Conservation (phyloP, 768 basidiomycete species). For the Macrocybe gigantea region DNA sequence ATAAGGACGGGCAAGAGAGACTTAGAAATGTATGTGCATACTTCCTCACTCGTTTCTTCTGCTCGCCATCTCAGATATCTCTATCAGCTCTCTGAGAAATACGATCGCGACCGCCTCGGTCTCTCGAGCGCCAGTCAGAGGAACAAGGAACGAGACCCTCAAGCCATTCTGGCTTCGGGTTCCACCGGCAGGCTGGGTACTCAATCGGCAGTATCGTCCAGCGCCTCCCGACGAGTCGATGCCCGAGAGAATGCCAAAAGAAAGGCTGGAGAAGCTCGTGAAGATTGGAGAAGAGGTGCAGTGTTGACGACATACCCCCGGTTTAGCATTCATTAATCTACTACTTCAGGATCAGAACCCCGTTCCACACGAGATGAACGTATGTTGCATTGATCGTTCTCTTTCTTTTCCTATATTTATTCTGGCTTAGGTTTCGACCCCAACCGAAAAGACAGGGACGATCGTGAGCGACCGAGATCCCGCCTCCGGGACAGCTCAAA, state of each 20-base stretch:
- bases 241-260: conserved; percentile 56
- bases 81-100: conserved; percentile 76
- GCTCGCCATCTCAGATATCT: conserved; percentile 5
- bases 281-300: conserved; percentile 83
- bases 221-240: conserved; percentile 49
- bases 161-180: conserved; percentile 49
- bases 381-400: conserved; percentile 22
- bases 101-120: conserved; percentile 73
- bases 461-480: conserved; percentile 61
- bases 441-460: conserved; percentile 55
- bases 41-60: conserved; percentile 3
- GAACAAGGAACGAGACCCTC: conserved; percentile 62
- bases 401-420: conserved; percentile 1
- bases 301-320: conserved; percentile 11
- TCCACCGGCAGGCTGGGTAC: conserved; percentile 35
- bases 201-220: conserved; percentile 26
- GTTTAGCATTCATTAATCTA: conserved; percentile 4
- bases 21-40: conserved; percentile 58
- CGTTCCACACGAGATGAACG: conserved; percentile 58
- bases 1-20: conserved; percentile 60
- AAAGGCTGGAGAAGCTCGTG: conserved; percentile 67
- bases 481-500: conserved; percentile 59
- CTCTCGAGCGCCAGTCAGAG: conserved; percentile 45
- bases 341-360: conserved; percentile 38
- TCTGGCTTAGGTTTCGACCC: conserved; percentile 41